Conservation (phyloP, 2,329 filamentous ascomycete genomes). For the Cladosporium sphaerospermum region DNA sequence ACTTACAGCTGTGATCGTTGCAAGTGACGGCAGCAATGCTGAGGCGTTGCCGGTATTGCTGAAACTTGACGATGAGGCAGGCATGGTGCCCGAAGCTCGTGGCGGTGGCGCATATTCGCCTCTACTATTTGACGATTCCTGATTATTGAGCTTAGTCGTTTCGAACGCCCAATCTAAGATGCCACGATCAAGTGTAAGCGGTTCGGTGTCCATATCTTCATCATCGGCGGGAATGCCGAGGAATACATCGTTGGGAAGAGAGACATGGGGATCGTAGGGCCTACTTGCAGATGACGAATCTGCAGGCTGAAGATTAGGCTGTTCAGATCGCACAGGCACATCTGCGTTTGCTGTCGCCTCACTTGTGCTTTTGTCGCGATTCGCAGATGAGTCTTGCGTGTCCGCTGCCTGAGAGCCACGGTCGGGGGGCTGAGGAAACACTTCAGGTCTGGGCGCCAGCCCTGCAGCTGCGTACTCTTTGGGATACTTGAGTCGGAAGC, state of each 20-base stretch:
- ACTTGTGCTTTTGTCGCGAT: neutral
- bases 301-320: neutral
- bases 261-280: constrained; percentile 16
- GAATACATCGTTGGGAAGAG: constrained; percentile 26
- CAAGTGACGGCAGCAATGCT: constrained; percentile 17
- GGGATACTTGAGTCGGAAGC: constrained; percentile 55
- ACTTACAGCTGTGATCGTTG: constrained; percentile 15
- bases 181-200: constrained; percentile 29
- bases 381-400: neutral
- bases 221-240: constrained; percentile 16
- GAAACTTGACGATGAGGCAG: neutral
- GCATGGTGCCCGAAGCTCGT: neutral
- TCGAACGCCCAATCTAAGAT: constrained; percentile 30
- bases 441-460: constrained; percentile 33
- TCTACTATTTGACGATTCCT: constrained; percentile 1
- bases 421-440: constrained; percentile 19
- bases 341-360: neutral
- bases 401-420: neutral
- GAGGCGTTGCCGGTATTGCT: constrained; percentile 2
- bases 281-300: constrained; percentile 4
- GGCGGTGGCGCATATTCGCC: neutral
- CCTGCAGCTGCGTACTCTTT: constrained; percentile 49
- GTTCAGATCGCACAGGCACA: neutral
- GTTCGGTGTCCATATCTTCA: constrained; percentile 21
- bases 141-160: neutral